Percentiles rank a stretch among this genome's conserved stretches.
Evolutionary conservation across 495 filamentous ascomycete genomes (phyloP).

Genomic region (Cercophora newfieldiana): DNA sequence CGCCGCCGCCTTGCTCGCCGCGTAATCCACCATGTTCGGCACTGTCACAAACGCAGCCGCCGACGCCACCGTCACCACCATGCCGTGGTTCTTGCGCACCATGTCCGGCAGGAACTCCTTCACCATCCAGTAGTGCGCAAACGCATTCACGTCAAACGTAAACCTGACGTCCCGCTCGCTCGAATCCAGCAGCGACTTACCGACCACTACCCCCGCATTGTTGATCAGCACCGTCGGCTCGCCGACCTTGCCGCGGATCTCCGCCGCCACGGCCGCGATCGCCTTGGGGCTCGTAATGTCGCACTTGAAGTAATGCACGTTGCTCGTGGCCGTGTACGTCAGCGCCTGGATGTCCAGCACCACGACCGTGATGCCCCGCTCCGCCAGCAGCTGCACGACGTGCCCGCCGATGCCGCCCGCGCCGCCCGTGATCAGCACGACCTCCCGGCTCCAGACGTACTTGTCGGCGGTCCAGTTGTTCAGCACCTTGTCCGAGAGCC

Average conservation of each 20-base stretch:
- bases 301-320: conserved; percentile 62
- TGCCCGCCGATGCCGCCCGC: conserved; percentile 66
- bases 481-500: conserved; percentile 52
- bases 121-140: conserved; percentile 65
- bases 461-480: conserved; percentile 63
- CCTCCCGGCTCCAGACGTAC: conserved; percentile 69
- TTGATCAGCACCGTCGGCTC: conserved; percentile 71
- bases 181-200: conserved; percentile 58
- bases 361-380: conserved; percentile 59
- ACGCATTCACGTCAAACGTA: conserved; percentile 71
- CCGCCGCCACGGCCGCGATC: conserved; percentile 47
- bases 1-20: conserved; percentile 65
- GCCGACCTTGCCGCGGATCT: conserved; percentile 58
- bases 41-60: conserved; percentile 59
- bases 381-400: conserved; percentile 60
- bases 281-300: conserved; percentile 58
- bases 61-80: conserved; percentile 71
- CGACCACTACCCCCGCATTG: conserved; percentile 69
- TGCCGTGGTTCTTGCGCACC: conserved; percentile 69
- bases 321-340: conserved; percentile 40
- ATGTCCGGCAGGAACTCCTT: conserved; percentile 69
- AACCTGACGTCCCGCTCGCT: conserved; percentile 58
- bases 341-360: conserved; percentile 69
- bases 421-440: conserved; percentile 71
- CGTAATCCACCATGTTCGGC: conserved; percentile 69